Base-by-base conservation (phyloP, 2,329 filamentous ascomycete species). In the Pyrenochaeta sp. region DNA sequence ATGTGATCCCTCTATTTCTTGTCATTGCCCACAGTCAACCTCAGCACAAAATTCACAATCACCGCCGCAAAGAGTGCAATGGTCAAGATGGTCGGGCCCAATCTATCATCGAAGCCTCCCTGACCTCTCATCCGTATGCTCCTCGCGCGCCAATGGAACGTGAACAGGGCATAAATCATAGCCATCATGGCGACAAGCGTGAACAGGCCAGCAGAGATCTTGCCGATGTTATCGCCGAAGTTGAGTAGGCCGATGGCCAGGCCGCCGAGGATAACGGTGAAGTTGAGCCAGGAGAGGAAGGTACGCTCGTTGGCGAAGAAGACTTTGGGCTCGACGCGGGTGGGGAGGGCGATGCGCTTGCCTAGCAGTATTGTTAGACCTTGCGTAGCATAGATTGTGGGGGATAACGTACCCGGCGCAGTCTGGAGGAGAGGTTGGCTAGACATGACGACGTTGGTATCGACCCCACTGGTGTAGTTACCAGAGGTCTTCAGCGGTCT, bases 231-330 rank as follows among this genome's bases (percentile, higher is more conserved):
- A 80, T 99, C 95, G 76, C 95, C 95, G 72, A 99, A 99, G 84
- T 99, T 99, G 73, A 99, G 89, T 77, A 99, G 93, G 69, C 95
- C 95, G 70, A 99, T 92, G 67, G 95, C 94, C 50, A 99, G 89
- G 64, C 95, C 95, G 74, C 95, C 95, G 61, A 99, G 91, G 80
- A 99, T 94, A 75, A 99, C 93, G 78, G 93, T 97, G 85, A 98
- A 98, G 86, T 99, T 99, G 75, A 99, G 91, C 95, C 95, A 99
- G 80, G 93, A 97, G 74, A 99, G 89, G 79, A 99, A 99, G 64
- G 95, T 99, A 64, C 95, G 92, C 83, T 99, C 95, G 85, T 99
- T 99, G 82, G 95, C 95, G 85, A 99, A 99, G 88, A 98, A 99
- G 84, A 99, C 95, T 82, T 99, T 99, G 72, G 95, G 95, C 81